Conservation (phyloP, 345 rosid species). For the Moricandia moricandioides region DNA sequence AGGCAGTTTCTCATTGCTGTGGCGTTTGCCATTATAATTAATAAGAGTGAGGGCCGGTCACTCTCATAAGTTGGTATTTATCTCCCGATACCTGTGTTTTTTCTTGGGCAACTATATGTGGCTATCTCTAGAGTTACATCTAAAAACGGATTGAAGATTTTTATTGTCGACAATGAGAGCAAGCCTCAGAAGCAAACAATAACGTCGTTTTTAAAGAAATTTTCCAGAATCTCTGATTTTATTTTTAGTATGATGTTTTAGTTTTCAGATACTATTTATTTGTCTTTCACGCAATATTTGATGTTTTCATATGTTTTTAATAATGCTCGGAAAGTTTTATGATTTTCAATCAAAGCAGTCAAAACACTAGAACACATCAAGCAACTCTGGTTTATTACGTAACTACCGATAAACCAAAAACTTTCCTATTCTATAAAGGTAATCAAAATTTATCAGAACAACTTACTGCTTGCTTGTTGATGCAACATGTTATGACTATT, state of each 20-base stretch:
- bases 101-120: not conserved
- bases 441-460: too few relatives aligned
- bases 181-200: not conserved
- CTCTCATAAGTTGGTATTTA: not conserved
- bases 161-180: not conserved
- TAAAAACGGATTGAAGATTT: not conserved
- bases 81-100: not conserved
- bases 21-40: not conserved
- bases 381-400: not conserved
- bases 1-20: not conserved
- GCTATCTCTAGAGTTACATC: not conserved
- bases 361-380: not conserved
- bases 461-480: too few relatives aligned
- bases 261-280: not conserved
- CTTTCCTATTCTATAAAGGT: not conserved
- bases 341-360: not conserved
- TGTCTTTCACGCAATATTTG: not conserved
- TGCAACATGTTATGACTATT: too few relatives aligned
- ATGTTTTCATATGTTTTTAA: too few relatives aligned
- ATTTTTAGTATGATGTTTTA: not conserved
- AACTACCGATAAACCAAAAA: not conserved
- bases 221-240: not conserved
- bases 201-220: not conserved
- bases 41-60: not conserved
- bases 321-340: too few relatives aligned